Conservation (phyloP, 2,329 filamentous ascomycete species). For the Calonectria montana region DNA sequence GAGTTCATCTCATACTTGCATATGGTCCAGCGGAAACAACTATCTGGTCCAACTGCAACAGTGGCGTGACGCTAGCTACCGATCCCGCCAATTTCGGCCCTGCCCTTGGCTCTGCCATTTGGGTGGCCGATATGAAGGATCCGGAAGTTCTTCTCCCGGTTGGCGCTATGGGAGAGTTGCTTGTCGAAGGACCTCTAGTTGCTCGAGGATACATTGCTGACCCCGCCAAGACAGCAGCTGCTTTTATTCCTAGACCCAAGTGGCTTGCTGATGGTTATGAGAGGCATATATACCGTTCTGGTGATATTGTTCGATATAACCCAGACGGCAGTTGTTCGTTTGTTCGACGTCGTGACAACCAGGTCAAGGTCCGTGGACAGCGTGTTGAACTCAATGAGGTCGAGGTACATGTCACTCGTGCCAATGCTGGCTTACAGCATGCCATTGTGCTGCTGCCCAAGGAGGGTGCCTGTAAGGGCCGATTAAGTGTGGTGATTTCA, state of each 20-base stretch:
- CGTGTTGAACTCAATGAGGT: constrained; percentile 58
- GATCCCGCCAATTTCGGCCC: neutral
- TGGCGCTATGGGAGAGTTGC: neutral
- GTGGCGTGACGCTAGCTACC: neutral
- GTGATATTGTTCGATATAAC: constrained; percentile 58
- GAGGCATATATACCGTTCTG: constrained; percentile 55
- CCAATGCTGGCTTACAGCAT: neutral
- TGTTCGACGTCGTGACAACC: constrained; percentile 65
- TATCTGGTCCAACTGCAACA: neutral
- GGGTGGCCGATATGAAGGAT: neutral
- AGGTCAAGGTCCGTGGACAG: constrained; percentile 69
- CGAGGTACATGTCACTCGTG: constrained; percentile 16
- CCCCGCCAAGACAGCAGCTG: neutral
- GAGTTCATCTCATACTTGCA: neutral
- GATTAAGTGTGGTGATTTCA: constrained; percentile 8
- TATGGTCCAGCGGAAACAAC: neutral
- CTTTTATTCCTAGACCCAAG: neutral
- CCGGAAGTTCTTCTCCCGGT: neutral
- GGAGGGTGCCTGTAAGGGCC: constrained; percentile 22
- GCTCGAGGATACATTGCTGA: constrained; percentile 30
- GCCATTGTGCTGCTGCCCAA: constrained; percentile 4
- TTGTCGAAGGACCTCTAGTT: constrained; percentile 36
- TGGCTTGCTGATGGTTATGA: neutral
- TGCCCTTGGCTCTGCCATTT: neutral
- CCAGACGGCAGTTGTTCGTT: constrained; percentile 55